phyloP scores from a whole-genome alignment of 1,139 yeast genomes.

The Diutina sp. region DNA sequence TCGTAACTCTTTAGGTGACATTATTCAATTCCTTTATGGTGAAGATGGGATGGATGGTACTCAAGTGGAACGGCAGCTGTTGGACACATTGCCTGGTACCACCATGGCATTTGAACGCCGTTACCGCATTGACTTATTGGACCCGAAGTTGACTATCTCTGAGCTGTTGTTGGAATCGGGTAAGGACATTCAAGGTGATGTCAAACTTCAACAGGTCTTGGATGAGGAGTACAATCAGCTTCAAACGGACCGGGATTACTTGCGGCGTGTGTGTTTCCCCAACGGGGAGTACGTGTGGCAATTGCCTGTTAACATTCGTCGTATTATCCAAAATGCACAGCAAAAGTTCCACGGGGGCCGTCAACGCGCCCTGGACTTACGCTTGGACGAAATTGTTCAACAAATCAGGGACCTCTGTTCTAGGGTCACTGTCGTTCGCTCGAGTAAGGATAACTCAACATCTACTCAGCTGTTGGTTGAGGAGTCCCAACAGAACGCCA shows the following conservation, averaged over 20 bases:
- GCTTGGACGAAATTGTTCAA: slow-evolving; percentile 63
- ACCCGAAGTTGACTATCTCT: slow-evolving; percentile 46
- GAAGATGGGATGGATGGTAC: slow-evolving; percentile 99
- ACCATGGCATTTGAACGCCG: slow-evolving; percentile 71
- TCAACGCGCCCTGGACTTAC: slow-evolving; percentile 80
- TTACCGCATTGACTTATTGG: slow-evolving; percentile 81
- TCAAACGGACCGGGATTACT: slow-evolving; percentile 58
- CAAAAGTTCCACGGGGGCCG: slow-evolving; percentile 93
- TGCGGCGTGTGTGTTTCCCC: slow-evolving; percentile 72
- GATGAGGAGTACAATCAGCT: slow-evolving; percentile 82
- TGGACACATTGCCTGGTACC: slow-evolving; percentile 93
- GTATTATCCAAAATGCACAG: slow-evolving; percentile 94
- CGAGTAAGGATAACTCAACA: slow-evolving; percentile 14
- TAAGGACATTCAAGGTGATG: slow-evolving; percentile 82
- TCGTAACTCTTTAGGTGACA: slow-evolving; percentile 92
- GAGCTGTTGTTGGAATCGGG: slow-evolving; percentile 79
- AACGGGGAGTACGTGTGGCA: slow-evolving; percentile 98
- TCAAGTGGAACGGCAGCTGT: slow-evolving; percentile 93
- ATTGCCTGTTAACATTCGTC: slow-evolving; percentile 90
- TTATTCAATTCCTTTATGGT: slow-evolving; percentile 93
- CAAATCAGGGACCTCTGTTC: slow-evolving; percentile 63
- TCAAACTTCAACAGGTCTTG: slow-evolving; percentile 63
- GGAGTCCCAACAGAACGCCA: slow-evolving; percentile 92
- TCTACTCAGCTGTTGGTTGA: slow-evolving; percentile 45
- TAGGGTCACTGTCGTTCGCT: slow-evolving; percentile 70